Base-by-base conservation (phyloP, 139 green algal species). In the Axilococcus clingmanii region DNA sequence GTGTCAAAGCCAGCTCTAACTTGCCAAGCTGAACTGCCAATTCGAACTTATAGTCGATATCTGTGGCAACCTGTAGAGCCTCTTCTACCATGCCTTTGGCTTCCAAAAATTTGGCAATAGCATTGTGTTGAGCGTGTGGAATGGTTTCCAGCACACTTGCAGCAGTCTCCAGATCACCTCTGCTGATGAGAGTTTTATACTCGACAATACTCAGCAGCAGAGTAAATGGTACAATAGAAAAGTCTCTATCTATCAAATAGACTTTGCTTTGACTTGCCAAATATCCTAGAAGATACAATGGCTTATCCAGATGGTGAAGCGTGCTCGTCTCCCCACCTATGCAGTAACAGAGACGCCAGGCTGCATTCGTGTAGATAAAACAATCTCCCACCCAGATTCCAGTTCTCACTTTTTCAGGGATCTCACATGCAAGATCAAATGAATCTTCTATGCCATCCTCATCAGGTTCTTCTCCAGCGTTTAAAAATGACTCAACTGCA, bases 211-310 rank as follows among this genome's bases (percentile, higher is more conserved):
- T 76, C 42, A 99, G 73, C 58, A 95, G 76, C 74, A 99, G 78
- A 29, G 84, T 94, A 80, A 94, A 98, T 36, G 56, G 63, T 36
- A 84, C 65, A 9, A 94, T 65, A 37, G 55, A 60, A 65, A 83
- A 85, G 42, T 89, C 83, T 52, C 79, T 61, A 82, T 99, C 92
- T 47, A 99, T 89, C 20, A 97, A 77, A 74, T 94, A 97, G 2
- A 96, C 65, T 7, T 84, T 47, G 57, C 75, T 85, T 69, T 94
- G 83, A 17, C 72, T 58, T 2, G 89, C 89, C 37, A 98, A 70
- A 72, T 97, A 98, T 22, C 92, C 92, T 41, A 99, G 75, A 30
- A 99, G 71, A 75, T 95, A 97, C 80, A 96, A 89, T 28, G 91
- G 91, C 6, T 83, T 64, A 75, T 99, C 92, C 47, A 98, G 65